These are phyloP conservation scores for Metarhizium album DNA, from an alignment of 2,329 filamentous ascomycete species.

Conservation along the genomic window DNA sequence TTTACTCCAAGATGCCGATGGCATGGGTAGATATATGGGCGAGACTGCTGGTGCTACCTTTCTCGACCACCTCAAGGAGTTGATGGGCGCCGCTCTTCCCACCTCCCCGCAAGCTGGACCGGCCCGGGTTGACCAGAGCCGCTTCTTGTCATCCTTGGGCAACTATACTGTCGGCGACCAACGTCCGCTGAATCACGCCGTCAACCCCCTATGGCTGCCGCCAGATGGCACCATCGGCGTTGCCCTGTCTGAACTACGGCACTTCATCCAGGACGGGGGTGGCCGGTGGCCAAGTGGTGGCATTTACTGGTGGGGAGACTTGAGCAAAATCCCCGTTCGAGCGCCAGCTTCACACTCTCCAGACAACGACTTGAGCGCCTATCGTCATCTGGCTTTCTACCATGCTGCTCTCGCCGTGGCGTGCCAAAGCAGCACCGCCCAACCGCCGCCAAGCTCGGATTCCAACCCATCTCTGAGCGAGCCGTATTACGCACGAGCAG, in stretches of 20 bases:
- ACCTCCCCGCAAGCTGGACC: constrained; percentile 2
- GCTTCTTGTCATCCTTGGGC: constrained; percentile 31
- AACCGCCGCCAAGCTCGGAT: constrained; percentile 13
- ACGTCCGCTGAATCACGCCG: constrained; percentile 26
- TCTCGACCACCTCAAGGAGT: constrained; percentile 36
- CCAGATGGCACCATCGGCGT: constrained; percentile 22
- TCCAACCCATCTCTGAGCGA: constrained; percentile 27
- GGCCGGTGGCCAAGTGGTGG: constrained; percentile 32
- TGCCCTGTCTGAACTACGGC: constrained; percentile 30
- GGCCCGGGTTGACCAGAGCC: constrained; percentile 6
- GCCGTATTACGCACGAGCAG: constrained; percentile 32
- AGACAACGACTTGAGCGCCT: constrained; percentile 15
- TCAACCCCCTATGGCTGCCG: constrained; percentile 30
- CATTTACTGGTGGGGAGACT: constrained; percentile 36
- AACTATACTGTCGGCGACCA: constrained; percentile 38
- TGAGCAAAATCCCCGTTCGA: constrained; percentile 21
- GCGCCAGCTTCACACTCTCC: constrained; percentile 12
- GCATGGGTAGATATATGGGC: constrained; percentile 34
- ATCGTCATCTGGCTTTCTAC: constrained; percentile 32
- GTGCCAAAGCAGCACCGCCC: constrained; percentile 12
- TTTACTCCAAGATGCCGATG: constrained; percentile 32
- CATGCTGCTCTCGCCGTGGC: constrained; percentile 33
- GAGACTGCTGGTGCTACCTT: constrained; percentile 40
- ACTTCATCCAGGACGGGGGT: constrained; percentile 34
- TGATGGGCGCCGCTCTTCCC: constrained; percentile 24